Evolutionary conservation across 2,329 filamentous ascomycete genomes (phyloP), one percentile per base, ranked within the genome.

Genomic region (Exophiala calicioides): DNA sequence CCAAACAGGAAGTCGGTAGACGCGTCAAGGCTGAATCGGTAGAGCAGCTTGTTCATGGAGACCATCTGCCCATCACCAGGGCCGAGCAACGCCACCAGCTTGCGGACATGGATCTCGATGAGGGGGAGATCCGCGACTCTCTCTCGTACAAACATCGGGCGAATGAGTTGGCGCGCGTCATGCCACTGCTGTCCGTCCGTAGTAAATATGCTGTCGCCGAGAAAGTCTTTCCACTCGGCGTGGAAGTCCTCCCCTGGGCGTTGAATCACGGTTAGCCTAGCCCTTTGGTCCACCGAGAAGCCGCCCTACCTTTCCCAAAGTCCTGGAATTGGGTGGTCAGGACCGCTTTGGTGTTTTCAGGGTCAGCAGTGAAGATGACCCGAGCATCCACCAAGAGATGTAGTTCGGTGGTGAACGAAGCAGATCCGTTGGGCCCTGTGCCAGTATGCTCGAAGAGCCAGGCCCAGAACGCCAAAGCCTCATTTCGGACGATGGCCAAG

Each of bases 271-370:
- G 6, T 31, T 16, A 19, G 37, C 20, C 19, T 24, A n/a, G n/a
- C n/a, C n/a, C n/a, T n/a, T n/a, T n/a, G n/a, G n/a, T n/a, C n/a
- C n/a, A n/a, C n/a, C n/a, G n/a, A n/a, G n/a, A n/a, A n/a, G n/a
- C n/a, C n/a, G n/a, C n/a, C n/a, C n/a, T 21, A 46, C 50, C 90
- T 68, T 95, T 95, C 54, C 90, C 90, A 62, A 84, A 96, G 62
- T 95, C 87, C 30, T 70, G 69, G 62, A 96, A 96, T 62, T 95
- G 88, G 1, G 85, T 86, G 0, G 90, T 87, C n/a, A 96, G 74
- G 16, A 96, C 77, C 4, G 90, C 88, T 66, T 95, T 95, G 71
- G 95, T 86, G 63, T 95, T 95, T 61, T 94, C 88, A 0, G 86
- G 86, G 57, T 95, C 89, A 4, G 80, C 79, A 0, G 90, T 95